Evolutionary conservation across 2,329 filamentous ascomycete species (phyloP), one percentile per base, ranked within the genome.

Genomic region (Fusarium solani-melongenae): DNA sequence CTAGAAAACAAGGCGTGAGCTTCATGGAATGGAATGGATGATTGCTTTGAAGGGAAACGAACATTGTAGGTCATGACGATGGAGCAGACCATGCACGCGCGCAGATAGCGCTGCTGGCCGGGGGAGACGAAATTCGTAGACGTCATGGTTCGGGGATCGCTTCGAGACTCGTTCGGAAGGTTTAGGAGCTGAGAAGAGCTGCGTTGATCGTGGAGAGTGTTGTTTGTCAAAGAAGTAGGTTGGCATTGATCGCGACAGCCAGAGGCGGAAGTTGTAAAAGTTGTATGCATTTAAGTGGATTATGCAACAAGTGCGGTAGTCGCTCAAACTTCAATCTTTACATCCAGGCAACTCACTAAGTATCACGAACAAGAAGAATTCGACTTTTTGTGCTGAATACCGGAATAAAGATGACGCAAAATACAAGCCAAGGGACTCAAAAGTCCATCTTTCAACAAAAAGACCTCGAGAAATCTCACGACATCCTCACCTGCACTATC

Each of bases 21-120:
- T 58, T 24, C 33, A 15, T 61, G 56, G 15, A 69, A 55, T 34
- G 72, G 15, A 36, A 38, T 38, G 33, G 53, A 15, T 27, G 33
- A 34, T 17, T 7, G 22, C 20, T 22, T 33, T 4, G 58, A 82
- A 49, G 44, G 15, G 24, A 49, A 29, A 49, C 89, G 76, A 86
- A 95, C 93, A 75, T 88, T 88, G 79, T 92, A 91, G 70, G 93
- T 92, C 87, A 96, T 94, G 74, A 98, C 94, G 81, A 98, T 93
- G 63, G 94, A 96, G 90, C 96, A 99, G 77, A 98, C 94, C 95
- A 99, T 98, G 88, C 96, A 99, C 79, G 96, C 96, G 84, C 96
- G 95, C 76, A 97, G 90, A 82, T 94, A 92, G 84, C 95, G 94
- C 86, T 93, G 91, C 84, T 96, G 93, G 81, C 87, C 88, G 8